These are phyloP conservation scores for Trichothecium sympodiale DNA, from an alignment of 2,329 filamentous ascomycete species.

Conservation along the genomic window DNA sequence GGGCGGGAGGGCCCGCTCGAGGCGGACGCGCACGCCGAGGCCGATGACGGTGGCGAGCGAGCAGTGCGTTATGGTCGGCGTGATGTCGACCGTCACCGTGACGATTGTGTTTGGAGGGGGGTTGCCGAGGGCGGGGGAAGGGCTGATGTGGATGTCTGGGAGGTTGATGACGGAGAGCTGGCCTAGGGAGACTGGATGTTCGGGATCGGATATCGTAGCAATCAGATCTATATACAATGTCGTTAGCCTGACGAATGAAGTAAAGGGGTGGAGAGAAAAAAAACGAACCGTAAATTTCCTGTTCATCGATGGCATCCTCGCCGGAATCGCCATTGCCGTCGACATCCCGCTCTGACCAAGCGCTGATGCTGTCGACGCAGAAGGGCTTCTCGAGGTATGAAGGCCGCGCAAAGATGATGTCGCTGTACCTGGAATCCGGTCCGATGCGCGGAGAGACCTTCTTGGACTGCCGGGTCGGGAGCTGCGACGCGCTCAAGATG, in stretches of 20 bases:
- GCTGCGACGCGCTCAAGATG: slow-evolving; percentile 76
- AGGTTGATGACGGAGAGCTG: slow-evolving; percentile 92
- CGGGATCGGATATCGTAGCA: slow-evolving; percentile 87
- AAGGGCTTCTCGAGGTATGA: slow-evolving; percentile 30
- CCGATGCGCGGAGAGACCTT: slow-evolving; percentile 33
- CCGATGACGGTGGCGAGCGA: slow-evolving; percentile 94
- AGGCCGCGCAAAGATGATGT: slow-evolving; percentile 33
- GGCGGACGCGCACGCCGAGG: slow-evolving; percentile 77
- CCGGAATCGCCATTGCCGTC: slow-evolving; percentile 33
- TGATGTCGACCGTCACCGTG: slow-evolving; percentile 77
- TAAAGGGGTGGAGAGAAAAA: neutral
- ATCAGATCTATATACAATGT: slow-evolving; percentile 59
- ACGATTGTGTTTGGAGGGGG: slow-evolving; percentile 44
- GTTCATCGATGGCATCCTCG: slow-evolving; percentile 83
- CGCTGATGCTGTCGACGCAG: slow-evolving; percentile 20
- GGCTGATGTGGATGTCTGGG: slow-evolving; percentile 73
- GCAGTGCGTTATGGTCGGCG: slow-evolving; percentile 94
- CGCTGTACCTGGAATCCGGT: slow-evolving; percentile 35
- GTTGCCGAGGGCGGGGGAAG: slow-evolving; percentile 21
- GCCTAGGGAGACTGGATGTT: slow-evolving; percentile 88
- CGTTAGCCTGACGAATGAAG: too few relatives aligned
- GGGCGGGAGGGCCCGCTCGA: slow-evolving; percentile 84
- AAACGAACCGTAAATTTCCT: slow-evolving; percentile 79
- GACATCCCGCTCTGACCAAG: slow-evolving; percentile 14
- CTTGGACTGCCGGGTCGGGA: slow-evolving; percentile 60